Base-by-base conservation (phyloP, 257 asterid species). In the Cinchona pubescens region DNA sequence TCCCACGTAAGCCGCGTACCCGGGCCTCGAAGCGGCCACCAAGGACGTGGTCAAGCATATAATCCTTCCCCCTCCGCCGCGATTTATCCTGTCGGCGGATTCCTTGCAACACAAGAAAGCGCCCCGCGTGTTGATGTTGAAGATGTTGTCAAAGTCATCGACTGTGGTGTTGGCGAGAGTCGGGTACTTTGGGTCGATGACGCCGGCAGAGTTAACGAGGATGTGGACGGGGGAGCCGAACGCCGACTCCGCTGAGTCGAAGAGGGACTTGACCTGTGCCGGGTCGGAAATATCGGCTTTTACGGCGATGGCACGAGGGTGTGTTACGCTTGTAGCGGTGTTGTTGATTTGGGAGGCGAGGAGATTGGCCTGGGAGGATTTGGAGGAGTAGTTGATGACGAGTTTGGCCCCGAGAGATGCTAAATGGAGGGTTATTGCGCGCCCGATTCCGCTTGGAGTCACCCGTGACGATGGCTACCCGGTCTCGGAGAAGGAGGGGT, bases 41-140 rank as follows among this genome's bases (percentile, higher is more conserved):
- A 85, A 1, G 7, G 97, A 86, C 19, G 91, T 69, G 38, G 97
- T 73, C 15, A 90, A 71, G 71, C 88, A 78, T 10, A 91, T 71
- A 18, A 91, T 88, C 62, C 96, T 83, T 49, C 97, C 94, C 0
- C 92, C 96, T 43, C 90, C 91, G 34, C 93, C 94, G 19, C 86
- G 91, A 71, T 73, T 78, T 82, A 88, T 48, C 65, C 97, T 77
- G 37, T 81, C 85, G 13, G 90, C 86, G 19, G 90, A 89, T 68
- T 88, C 96, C 15, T 81, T 81, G 79, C 88, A 87, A 25, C 87
- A 84, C 56, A 91, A 53, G 59, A 89, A 91, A 9, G 96, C 86
- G 0, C 97, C 97, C 62, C 82, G 79, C 0, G 91, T 59, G 82
- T 91, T 91, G 37, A 91, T 87, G 35, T 51, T 69, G 56, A 91